A percentile compares a stretch with the other conserved stretches of the same genome.
phyloP scores from a whole-genome alignment of 768 basidiomycete genomes.

The Mycena rosella region DNA sequence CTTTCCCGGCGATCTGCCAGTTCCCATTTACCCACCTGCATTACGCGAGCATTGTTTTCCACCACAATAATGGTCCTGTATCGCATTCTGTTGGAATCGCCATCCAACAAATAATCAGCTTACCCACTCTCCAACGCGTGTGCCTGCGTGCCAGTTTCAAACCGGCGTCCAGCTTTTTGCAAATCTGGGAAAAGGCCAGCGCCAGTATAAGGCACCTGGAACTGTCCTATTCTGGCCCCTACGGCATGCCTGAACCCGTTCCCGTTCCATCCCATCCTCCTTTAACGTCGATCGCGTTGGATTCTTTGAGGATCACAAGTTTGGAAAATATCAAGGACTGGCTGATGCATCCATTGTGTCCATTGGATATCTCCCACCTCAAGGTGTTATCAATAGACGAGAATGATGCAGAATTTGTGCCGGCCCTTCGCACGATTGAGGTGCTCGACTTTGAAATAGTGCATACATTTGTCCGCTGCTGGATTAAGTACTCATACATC shows the following conservation, averaged over 20 bases:
- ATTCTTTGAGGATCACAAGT: too few species aligned
- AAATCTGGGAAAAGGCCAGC: neutral
- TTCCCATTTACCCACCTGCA: neutral
- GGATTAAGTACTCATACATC: too few species aligned
- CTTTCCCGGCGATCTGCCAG: neutral
- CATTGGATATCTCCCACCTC: neutral
- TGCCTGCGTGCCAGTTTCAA: neutral
- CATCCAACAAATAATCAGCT: neutral
- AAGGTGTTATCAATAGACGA: neutral
- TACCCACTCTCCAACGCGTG: neutral
- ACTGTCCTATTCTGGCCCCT: neutral
- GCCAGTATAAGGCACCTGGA: neutral
- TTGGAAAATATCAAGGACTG: neutral
- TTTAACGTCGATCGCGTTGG: too few species aligned
- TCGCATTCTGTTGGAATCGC: neutral
- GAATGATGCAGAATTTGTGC: too few species aligned
- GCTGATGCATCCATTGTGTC: neutral
- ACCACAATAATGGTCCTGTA: neutral
- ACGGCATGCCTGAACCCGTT: neutral
- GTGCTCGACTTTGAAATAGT: neutral
- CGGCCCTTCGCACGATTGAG: neutral
- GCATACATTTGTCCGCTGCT: too few species aligned
- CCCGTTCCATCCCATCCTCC: neutral
- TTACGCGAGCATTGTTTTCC: neutral
- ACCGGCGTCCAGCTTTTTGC: neutral